Base-by-base conservation (phyloP, 805 yeast species). In the Priceomyces castillae region DNA sequence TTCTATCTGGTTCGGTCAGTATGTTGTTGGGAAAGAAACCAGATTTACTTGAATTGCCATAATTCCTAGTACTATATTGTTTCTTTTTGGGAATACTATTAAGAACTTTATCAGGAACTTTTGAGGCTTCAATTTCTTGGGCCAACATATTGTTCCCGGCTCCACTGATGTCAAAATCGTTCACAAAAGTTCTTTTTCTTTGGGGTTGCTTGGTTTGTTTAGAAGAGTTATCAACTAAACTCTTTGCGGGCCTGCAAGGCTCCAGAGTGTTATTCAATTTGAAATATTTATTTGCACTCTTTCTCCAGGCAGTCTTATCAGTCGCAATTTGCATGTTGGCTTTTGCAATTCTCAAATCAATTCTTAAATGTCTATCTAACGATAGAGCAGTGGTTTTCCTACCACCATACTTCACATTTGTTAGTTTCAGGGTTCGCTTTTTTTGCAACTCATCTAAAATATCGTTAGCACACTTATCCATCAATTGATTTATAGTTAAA, bases 401-500 rank as follows among this genome's bases (percentile, higher is more conserved):
- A 5, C 44, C 42, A 11, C 39, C 15, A 40, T 47, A 59, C 17
- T 46, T 34, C 15, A 50, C 37, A 7, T 44, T 37, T 2, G 49
- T 18, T 17, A 31, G 14, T 34, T 35, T 40, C 9, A 20, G 31
- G 37, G 46, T 34, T 20, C 34, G 20, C 33, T 30, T 30, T 37
- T 46, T 22, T 31, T 45, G 22, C 12, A 20, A 11, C 10, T 28
- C 46, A 23, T 42, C 28, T 34, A 60, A 45, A 6, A 48, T 19
- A 4, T 57, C 61, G 17, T 50, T 37, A 1, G 47, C 46, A n/a
- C 56, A 49, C n/a, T 63, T 72, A 4, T 64, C 65, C 40, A 86
- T 58, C 20, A 90, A 59, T 34, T 69, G 52, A 23, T 49, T 53
- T 18, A 94, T 89, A 49, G 81, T 81, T 12, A 86, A 56, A 0